phyloP scores from a whole-genome alignment of 2,329 filamentous ascomycete species.

The Aaosphaeria pasadenensis region DNA sequence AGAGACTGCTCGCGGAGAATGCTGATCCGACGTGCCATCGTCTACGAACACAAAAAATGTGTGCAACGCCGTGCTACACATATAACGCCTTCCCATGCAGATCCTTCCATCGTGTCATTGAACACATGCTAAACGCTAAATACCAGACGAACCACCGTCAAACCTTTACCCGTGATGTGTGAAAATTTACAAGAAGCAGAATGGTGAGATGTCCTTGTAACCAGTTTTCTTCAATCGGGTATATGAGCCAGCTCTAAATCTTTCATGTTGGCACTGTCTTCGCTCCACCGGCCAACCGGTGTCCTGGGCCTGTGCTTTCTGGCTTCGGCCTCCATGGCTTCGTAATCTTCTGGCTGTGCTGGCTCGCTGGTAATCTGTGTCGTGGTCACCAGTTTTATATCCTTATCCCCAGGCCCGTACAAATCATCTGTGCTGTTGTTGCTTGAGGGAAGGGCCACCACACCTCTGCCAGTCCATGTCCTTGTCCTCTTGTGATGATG shows the following conservation, averaged over 20 bases:
- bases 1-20: too few species aligned
- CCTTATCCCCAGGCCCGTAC: constrained; percentile 16
- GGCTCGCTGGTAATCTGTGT: constrained; percentile 32
- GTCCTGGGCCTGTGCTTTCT: constrained; percentile 21
- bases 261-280: constrained; percentile 23
- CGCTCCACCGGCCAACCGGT: constrained; percentile 31
- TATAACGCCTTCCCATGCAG: too few species aligned
- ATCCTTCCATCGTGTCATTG: too few species aligned
- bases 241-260: constrained; percentile 13
- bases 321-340: constrained; percentile 27
- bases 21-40: too few species aligned
- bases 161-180: too few species aligned
- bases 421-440: constrained; percentile 27
- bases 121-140: too few species aligned
- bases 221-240: constrained; percentile 5
- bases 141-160: too few species aligned
- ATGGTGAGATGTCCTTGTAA: neutral
- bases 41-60: too few species aligned
- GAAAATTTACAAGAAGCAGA: too few species aligned
- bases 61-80: too few species aligned
- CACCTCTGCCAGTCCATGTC: constrained; percentile 10
- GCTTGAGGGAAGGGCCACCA: constrained; percentile 13
- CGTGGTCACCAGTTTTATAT: constrained; percentile 36
- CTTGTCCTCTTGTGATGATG: constrained; percentile 1
- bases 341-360: constrained; percentile 28